These are phyloP conservation scores for Trichoderma asperelloides DNA, from an alignment of 495 filamentous ascomycete genomes.

Conservation along the genomic window DNA sequence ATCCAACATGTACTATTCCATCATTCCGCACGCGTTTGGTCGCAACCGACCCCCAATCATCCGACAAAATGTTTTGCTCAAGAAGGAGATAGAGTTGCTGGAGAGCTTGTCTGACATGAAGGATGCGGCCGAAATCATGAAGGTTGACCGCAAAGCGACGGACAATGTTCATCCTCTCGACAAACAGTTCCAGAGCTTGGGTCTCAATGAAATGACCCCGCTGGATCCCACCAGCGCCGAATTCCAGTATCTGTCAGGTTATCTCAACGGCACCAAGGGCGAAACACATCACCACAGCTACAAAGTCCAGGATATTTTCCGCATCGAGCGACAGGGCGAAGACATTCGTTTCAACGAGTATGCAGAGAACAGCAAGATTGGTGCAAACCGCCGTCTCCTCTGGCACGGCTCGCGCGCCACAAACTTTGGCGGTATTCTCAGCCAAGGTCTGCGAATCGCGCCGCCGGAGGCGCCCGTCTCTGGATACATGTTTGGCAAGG, in stretches of 20 bases:
- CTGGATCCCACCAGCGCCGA: constrained; percentile 51
- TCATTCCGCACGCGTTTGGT: constrained; percentile 77
- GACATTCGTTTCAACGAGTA: constrained; percentile 55
- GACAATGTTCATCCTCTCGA: constrained; percentile 54
- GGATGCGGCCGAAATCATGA: constrained; percentile 69
- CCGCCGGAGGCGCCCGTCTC: constrained; percentile 71
- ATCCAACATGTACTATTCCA: constrained; percentile 68
- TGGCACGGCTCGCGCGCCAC: constrained; percentile 79
- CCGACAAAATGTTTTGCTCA: constrained; percentile 41
- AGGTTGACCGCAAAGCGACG: constrained; percentile 41
- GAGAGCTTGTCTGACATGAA: constrained; percentile 77
- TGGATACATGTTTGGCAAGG: constrained; percentile 79
- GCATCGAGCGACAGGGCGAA: constrained; percentile 71
- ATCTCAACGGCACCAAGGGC: constrained; percentile 56
- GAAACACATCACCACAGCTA: constrained; percentile 50
- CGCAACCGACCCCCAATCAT: constrained; percentile 63
- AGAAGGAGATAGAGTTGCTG: constrained; percentile 66
- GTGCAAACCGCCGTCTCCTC: constrained; percentile 56
- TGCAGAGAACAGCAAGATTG: constrained; percentile 25
- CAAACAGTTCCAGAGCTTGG: constrained; percentile 58
- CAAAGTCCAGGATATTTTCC: constrained; percentile 68
- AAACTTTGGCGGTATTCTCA: constrained; percentile 77
- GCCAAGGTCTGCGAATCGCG: constrained; percentile 77
- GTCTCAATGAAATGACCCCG: constrained; percentile 65
- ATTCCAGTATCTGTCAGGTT: constrained; percentile 53